Evolutionary conservation across 2,329 filamentous ascomycete species (phyloP).

Genomic region (Stagonosporopsis vannaccii): DNA sequence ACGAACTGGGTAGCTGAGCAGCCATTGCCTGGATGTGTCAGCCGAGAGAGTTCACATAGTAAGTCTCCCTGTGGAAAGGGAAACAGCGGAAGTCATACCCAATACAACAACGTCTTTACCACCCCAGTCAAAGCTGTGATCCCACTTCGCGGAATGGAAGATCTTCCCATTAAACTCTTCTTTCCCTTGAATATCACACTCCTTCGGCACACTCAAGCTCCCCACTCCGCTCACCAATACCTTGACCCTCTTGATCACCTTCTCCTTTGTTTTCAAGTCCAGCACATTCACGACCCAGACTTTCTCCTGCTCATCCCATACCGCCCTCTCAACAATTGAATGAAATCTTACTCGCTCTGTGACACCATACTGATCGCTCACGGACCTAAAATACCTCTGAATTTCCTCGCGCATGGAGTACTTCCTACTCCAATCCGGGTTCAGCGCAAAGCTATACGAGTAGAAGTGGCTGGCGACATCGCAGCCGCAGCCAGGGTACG

Average conservation of each 20-base stretch:
- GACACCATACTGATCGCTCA: conserved; percentile 42
- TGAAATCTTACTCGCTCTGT: conserved; percentile 55
- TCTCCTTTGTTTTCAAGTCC: conserved; percentile 32
- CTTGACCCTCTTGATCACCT: conserved; percentile 32
- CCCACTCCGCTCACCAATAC: conserved; percentile 39
- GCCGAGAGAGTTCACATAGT: background rate
- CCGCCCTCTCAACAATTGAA: conserved; percentile 52
- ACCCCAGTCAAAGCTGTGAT: conserved; percentile 60
- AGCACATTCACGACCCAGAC: conserved; percentile 48
- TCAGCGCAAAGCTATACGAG: conserved; percentile 67
- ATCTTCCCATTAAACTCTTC: conserved; percentile 52
- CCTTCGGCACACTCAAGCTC: conserved; percentile 40
- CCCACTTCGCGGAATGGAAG: conserved; percentile 48
- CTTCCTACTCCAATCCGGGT: conserved; percentile 66
- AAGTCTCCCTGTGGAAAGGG: background rate
- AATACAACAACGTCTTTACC: conserved; percentile 43
- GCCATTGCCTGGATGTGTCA: conserved; percentile 50
- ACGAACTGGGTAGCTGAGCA: conserved; percentile 59
- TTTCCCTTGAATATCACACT: conserved; percentile 54
- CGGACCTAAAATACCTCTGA: conserved; percentile 58
- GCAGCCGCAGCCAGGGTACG: conserved; percentile 46
- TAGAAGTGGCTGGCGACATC: conserved; percentile 62
- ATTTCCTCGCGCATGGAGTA: conserved; percentile 65
- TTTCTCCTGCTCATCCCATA: conserved; percentile 55
- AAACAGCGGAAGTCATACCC: conserved; percentile 22